Base-by-base conservation (phyloP, 495 filamentous ascomycete genomes). In the Penicillium dipodomyicola region DNA sequence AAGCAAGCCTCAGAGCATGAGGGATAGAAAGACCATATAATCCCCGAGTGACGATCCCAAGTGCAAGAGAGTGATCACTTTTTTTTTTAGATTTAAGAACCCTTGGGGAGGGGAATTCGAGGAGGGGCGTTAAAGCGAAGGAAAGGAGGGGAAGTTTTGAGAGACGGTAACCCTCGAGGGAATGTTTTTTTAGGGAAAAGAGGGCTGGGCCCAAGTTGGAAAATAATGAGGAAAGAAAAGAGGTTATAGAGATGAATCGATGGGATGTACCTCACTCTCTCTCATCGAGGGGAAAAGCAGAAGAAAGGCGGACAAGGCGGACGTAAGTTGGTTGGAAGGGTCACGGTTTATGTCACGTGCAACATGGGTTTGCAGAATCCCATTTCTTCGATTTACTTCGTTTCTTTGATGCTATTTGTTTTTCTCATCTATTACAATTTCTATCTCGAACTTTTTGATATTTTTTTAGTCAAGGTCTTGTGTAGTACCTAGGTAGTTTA, bases 1-100 rank as follows among this genome's bases (percentile, higher is more conserved):
- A 62, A 67, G 54, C 60, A 65, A 67, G 61, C 66, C 71, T 75
- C 72, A 73, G 57, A 72, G 67, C 72, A 73, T 73, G 70, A 68
- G 66, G 64, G 49, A 62, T 49, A 57, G 49, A 61, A 63, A 44
- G 50, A 63, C 29, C 27, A 32, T 32, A 48, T 48, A 30, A 37
- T 39, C 57, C 62, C 55, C 57, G 56, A 63, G 56, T 52, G 64
- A 67, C 55, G 64, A 71, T 64, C 47, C 52, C 58, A 68, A 54
- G 57, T 61, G 49, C 57, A 60, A 58, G 57, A 65, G 58, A 53
- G 58, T 54, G 50, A 49, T 60, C 62, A 55, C 58, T 63, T 57
- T 63, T 33, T 29, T 33, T 67, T 68, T 52, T 57, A 50, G 35
- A 57, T 32, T 43, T 56, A 49, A 54, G 48, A 63, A 45, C 56